Base-by-base conservation (phyloP, 805 yeast species). In the Candida orba region DNA sequence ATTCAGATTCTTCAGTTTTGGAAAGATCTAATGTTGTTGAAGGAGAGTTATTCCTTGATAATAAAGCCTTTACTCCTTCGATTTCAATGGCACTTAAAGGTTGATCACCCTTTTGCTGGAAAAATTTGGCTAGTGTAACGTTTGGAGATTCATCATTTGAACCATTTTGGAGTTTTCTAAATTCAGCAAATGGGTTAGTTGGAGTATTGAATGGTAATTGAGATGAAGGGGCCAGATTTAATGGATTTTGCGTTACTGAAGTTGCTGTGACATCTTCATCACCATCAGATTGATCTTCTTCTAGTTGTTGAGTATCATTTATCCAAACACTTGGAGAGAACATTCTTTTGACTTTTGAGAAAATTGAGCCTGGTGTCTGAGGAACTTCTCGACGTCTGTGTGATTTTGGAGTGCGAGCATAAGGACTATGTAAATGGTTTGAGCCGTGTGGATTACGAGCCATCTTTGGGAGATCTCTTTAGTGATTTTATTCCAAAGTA, bases 21-120 rank as follows among this genome's bases (percentile, higher is more conserved):
- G 29, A 17, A 4, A 20, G 6, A 20, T 31, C 30, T 4, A 35
- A 13, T 18, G 42, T n/a, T 8, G 30, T 5, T 7, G 30, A 14
- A 14, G 43, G 35, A 10, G 43, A 17, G 15, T 23, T 32, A 4
- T 33, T 10, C 8, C 36, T 39, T 17, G 66, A 65, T 46, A 75
- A 67, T 15, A 85, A 62, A 6, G 89, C 75, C 48, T 81, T 58
- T 1, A 86, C 91, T n/a, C 95, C 95, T 61, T 83, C 91, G 54
- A 80, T 73, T 59, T 87, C 95, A 36, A 85, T 69, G 22, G 81
- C 87, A 13, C 80, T 69, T 48, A 87, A 67, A 5, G 91, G 88
- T n/a, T 64, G 64, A 44, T 79, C 75, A n/a, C 95, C 95, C 58
- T 84, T 86, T 36, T 65, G 67, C n/a, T 70, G 69, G 60, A 86